Evolutionary conservation across 140 eudicot genomes (phyloP).

Genomic region (Bidens hawaiensis): DNA sequence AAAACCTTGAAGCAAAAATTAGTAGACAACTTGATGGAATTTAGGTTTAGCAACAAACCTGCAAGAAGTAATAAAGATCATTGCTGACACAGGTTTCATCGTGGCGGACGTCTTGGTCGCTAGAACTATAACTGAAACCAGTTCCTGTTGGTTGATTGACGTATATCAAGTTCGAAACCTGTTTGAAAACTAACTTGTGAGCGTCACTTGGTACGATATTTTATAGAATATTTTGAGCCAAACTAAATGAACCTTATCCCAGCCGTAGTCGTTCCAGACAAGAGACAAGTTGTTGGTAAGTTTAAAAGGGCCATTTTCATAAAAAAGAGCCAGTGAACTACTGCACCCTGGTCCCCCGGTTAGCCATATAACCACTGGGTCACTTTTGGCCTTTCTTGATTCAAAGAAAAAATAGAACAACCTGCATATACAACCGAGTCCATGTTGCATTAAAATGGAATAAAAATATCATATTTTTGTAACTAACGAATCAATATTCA

Average conservation of each 20-base stretch:
- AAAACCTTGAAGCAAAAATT: neutral
- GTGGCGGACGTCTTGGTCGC: conserved; percentile 46
- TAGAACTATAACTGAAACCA: conserved; percentile 68
- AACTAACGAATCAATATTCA: neutral
- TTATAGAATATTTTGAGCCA: neutral
- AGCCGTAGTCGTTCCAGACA: conserved; percentile 55
- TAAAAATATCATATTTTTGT: neutral
- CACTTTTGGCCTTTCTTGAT: conserved; percentile 42
- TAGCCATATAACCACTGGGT: conserved; percentile 60
- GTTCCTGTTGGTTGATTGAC: conserved; percentile 93
- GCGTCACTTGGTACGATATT: neutral
- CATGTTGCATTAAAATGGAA: neutral
- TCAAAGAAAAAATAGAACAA: conserved; percentile 67
- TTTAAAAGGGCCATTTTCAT: conserved; percentile 55
- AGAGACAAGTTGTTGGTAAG: conserved; percentile 50
- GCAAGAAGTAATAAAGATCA: conserved; percentile 78
- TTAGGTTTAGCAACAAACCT: conserved; percentile 36
- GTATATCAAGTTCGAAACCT: conserved; percentile 79
- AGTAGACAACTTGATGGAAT: neutral
- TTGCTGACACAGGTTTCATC: conserved; percentile 51
- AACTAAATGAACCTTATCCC: conserved; percentile 47
- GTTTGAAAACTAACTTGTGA: neutral
- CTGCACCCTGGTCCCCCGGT: conserved; percentile 72
- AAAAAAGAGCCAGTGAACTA: conserved; percentile 46
- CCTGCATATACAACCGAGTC: too few species aligned